A percentile compares a stretch with the other conserved stretches of the same genome.
phyloP scores from a whole-genome alignment of 2,329 filamentous ascomycete species.

The Diaporthe sp. region DNA sequence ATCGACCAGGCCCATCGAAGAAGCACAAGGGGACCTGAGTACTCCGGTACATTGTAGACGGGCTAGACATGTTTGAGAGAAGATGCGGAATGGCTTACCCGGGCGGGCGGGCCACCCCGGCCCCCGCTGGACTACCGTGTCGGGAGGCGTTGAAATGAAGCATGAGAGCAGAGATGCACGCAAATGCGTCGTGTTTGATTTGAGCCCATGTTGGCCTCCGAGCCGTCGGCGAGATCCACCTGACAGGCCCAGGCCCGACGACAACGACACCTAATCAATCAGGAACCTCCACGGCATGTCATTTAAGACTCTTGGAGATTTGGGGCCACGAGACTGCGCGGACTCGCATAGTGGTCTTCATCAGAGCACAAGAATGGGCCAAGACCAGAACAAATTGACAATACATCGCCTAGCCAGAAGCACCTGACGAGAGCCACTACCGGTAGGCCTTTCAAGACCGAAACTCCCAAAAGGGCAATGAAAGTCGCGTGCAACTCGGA shows the following conservation, averaged over 20 bases:
- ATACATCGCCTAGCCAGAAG: neutral
- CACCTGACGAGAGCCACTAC: neutral
- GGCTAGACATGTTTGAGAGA: neutral
- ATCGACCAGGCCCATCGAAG: neutral
- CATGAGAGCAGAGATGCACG: slow-evolving; percentile 18
- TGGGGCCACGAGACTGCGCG: neutral
- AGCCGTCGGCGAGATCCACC: slow-evolving; percentile 25
- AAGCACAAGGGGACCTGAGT: neutral
- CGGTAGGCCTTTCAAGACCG: neutral
- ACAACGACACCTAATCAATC: slow-evolving; percentile 7
- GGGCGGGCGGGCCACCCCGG: slow-evolving; percentile 26
- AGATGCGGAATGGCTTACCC: slow-evolving; percentile 17
- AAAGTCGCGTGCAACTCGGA: slow-evolving; percentile 25
- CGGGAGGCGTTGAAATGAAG: slow-evolving; percentile 23
- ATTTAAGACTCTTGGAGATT: slow-evolving; percentile 8
- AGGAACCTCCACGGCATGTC: slow-evolving; percentile 12
- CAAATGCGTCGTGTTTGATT: slow-evolving; percentile 28
- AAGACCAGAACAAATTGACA: neutral
- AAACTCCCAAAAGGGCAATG: slow-evolving; percentile 4
- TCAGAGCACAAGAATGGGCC: slow-evolving; percentile 5
- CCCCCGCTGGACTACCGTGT: slow-evolving; percentile 16
- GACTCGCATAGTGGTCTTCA: neutral
- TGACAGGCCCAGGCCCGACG: slow-evolving; percentile 1
- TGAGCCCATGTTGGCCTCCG: slow-evolving; percentile 11
- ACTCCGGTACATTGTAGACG: neutral